Evolutionary conservation across 257 asterid genomes (phyloP).

Genomic region (Forsythia suspensa): DNA sequence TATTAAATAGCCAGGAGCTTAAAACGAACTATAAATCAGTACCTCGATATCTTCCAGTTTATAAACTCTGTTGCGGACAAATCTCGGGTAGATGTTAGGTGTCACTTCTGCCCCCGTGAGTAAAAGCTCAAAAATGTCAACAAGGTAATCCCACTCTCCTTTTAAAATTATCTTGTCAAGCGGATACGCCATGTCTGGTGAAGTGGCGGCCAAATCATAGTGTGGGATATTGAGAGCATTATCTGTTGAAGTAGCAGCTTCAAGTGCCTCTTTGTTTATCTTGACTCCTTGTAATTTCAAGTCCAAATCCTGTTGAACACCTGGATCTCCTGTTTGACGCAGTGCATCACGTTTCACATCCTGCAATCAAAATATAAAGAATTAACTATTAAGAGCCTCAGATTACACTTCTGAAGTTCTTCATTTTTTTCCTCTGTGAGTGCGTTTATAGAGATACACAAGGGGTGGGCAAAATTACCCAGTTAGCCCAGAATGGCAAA

Average conservation of each 20-base stretch:
- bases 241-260: slow-evolving; percentile 27
- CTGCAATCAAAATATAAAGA: slow-evolving; percentile 32
- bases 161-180: slow-evolving; percentile 68
- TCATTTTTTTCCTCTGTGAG: no score
- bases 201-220: slow-evolving; percentile 60
- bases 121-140: slow-evolving; percentile 50
- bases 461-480: no score
- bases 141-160: slow-evolving; percentile 86
- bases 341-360: slow-evolving; percentile 43
- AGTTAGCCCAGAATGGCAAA: not conserved
- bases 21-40: slow-evolving; percentile 12
- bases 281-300: slow-evolving; percentile 35
- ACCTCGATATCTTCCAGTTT: slow-evolving; percentile 55
- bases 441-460: no score
- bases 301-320: slow-evolving; percentile 38
- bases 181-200: slow-evolving; percentile 70
- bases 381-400: not conserved
- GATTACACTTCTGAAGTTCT: not conserved
- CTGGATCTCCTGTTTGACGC: slow-evolving; percentile 47
- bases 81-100: slow-evolving; percentile 60
- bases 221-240: slow-evolving; percentile 65
- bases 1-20: not conserved
- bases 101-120: slow-evolving; percentile 36
- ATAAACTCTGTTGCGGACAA: slow-evolving; percentile 66
- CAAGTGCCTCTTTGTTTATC: slow-evolving; percentile 56